Evolutionary conservation across 306 rosid species (phyloP).

Genomic region (Rosa rugosa): DNA sequence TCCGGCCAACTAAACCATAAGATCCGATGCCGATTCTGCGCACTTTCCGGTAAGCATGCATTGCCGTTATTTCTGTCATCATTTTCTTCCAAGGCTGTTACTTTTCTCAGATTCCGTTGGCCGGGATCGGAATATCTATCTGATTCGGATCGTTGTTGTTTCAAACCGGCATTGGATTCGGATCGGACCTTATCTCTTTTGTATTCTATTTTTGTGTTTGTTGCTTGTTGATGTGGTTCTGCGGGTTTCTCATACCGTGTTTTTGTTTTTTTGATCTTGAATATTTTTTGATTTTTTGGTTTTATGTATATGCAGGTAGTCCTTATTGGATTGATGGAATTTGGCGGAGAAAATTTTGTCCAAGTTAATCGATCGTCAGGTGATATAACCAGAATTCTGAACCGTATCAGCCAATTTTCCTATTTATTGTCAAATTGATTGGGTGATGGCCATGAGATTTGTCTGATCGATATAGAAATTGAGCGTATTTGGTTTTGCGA

Average conservation of each 20-base stretch:
- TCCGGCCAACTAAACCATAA: slow-evolving; percentile 32
- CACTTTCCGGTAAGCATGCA: slow-evolving; percentile 42
- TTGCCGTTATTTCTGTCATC: background rate
- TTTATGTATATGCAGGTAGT: slow-evolving; percentile 42
- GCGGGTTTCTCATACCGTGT: background rate
- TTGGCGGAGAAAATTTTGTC: slow-evolving; percentile 19
- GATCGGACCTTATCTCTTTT: slow-evolving; percentile 37
- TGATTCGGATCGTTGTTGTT: slow-evolving; percentile 12
- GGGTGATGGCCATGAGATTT: slow-evolving; percentile 25
- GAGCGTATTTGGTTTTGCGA: background rate
- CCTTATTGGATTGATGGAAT: slow-evolving; percentile 39
- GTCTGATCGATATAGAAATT: slow-evolving; percentile 18
- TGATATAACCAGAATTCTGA: slow-evolving; percentile 19
- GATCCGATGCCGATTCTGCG: slow-evolving; percentile 39
- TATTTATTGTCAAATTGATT: slow-evolving; percentile 15
- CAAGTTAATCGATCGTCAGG: slow-evolving; percentile 25
- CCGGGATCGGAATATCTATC: slow-evolving; percentile 21
- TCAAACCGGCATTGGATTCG: slow-evolving; percentile 23
- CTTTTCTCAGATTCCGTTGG: slow-evolving; percentile 9
- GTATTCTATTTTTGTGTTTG: background rate
- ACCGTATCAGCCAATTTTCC: slow-evolving; percentile 22
- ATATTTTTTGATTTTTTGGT: background rate
- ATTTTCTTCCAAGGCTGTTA: background rate
- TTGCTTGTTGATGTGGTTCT: slow-evolving; percentile 4
- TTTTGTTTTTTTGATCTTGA: slow-evolving; percentile 9